Evolutionary conservation across 441 rosid species (phyloP).

Genomic region (Erodium texanum): DNA sequence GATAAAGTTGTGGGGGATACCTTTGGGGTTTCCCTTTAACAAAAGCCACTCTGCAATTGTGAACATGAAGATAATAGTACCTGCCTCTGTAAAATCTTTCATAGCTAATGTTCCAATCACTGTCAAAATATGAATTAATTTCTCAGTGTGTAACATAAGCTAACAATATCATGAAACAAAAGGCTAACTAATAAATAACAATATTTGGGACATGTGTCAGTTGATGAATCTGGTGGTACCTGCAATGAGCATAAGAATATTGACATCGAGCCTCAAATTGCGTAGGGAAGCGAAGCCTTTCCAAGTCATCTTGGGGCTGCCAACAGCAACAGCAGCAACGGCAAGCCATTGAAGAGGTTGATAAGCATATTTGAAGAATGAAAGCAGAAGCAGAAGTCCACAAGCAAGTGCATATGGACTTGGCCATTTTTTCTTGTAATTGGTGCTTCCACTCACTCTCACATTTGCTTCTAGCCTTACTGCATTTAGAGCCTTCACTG

Average conservation of each 20-base stretch:
- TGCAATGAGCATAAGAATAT: slow-evolving; percentile 58
- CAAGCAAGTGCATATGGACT: slow-evolving; percentile 60
- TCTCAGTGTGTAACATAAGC: too few species aligned
- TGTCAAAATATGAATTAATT: slow-evolving; percentile 26
- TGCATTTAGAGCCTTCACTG: slow-evolving; percentile 74
- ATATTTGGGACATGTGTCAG: too few species aligned
- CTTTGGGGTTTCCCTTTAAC: slow-evolving; percentile 77
- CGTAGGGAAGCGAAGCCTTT: slow-evolving; percentile 42
- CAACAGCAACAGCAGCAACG: slow-evolving; percentile 51
- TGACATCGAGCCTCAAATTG: slow-evolving; percentile 51
- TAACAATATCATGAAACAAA: too few species aligned
- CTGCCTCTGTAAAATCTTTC: slow-evolving; percentile 71
- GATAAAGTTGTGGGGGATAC: not conserved
- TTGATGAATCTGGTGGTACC: slow-evolving; percentile 27
- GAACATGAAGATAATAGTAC: slow-evolving; percentile 72
- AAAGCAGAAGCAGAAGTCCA: slow-evolving; percentile 45
- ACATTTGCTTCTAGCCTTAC: slow-evolving; percentile 76
- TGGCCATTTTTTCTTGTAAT: slow-evolving; percentile 68
- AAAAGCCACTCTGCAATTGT: slow-evolving; percentile 77
- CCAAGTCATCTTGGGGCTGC: slow-evolving; percentile 42
- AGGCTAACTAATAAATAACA: too few species aligned
- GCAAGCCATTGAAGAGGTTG: slow-evolving; percentile 69
- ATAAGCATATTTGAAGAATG: slow-evolving; percentile 46
- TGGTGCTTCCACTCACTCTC: slow-evolving; percentile 42
- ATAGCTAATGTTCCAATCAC: slow-evolving; percentile 64